A percentile compares a stretch with the other conserved stretches of the same genome.
Evolutionary conservation across 192 early-diverging fungal species (phyloP).

Genomic region (Coemansia sp.): DNA sequence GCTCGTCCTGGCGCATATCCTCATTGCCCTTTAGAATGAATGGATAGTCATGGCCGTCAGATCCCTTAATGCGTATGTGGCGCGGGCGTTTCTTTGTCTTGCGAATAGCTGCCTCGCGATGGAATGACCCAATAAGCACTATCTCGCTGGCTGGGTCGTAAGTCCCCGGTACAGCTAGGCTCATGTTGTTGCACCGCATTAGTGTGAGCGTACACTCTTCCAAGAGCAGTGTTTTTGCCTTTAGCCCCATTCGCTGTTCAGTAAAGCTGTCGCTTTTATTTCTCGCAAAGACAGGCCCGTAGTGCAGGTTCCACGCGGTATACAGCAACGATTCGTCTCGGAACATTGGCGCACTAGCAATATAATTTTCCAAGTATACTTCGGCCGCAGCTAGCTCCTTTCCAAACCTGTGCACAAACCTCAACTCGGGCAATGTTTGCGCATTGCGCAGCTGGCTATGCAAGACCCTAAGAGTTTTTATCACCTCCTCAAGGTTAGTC

Average conservation of each 20-base stretch:
- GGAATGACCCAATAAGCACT: constrained; percentile 85
- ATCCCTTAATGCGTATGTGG: constrained; percentile 78
- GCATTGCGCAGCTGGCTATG: constrained; percentile 78
- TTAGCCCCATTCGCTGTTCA: neutral
- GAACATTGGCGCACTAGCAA: constrained; percentile 55
- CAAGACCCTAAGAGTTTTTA: constrained; percentile 79
- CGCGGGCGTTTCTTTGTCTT: constrained; percentile 93
- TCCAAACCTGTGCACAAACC: constrained; percentile 93
- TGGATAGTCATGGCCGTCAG: constrained; percentile 87
- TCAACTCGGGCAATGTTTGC: constrained; percentile 89
- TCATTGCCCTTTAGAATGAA: constrained; percentile 97
- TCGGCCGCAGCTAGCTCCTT: constrained; percentile 87
- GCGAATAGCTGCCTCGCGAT: constrained; percentile 79
- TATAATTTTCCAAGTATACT: constrained; percentile 82
- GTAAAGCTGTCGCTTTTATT: neutral
- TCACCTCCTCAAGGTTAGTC: constrained; percentile 85
- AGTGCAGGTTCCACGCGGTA: constrained; percentile 94
- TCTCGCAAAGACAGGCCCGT: constrained; percentile 17
- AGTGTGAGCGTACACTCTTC: constrained; percentile 78
- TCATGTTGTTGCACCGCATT: constrained; percentile 79
- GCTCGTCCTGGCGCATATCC: constrained; percentile 97
- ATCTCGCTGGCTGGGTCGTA: constrained; percentile 87
- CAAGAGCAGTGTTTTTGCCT: neutral
- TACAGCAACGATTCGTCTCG: constrained; percentile 81
- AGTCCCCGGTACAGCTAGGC: constrained; percentile 84